These are phyloP conservation scores for Bromus sterilis DNA, from an alignment of 176 grass and related monocot genomes.

Conservation along the genomic window DNA sequence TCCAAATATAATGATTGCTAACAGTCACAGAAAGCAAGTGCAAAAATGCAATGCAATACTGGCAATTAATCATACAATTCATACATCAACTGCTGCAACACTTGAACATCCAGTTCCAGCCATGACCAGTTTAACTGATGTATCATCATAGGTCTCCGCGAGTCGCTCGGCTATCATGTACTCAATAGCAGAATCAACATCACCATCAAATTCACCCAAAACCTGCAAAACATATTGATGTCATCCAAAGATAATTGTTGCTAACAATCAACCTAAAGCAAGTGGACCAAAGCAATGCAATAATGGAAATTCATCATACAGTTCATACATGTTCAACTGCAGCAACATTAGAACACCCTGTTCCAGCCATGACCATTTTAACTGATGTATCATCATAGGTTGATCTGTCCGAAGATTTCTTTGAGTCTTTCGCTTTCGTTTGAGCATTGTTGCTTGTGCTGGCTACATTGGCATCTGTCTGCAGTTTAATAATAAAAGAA, in stretches of 20 bases:
- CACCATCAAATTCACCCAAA: conserved; percentile 67
- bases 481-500: conserved; percentile 13
- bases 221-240: conserved; percentile 30
- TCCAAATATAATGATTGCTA: background rate
- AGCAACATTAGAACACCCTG: conserved; percentile 43
- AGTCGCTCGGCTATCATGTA: conserved; percentile 53
- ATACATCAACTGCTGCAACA: conserved; percentile 47
- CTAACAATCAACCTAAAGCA: background rate
- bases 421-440: conserved; percentile 47
- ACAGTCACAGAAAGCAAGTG: background rate
- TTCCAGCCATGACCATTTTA: conserved; percentile 72
- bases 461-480: conserved; percentile 62
- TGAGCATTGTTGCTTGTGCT: conserved; percentile 31
- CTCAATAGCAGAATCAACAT: conserved; percentile 85
- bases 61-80: conserved; percentile 17
- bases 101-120: conserved; percentile 64
- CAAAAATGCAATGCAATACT: conserved; percentile 1
- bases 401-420: conserved; percentile 33
- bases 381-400: conserved; percentile 37
- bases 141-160: conserved; percentile 15
- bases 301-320: conserved; percentile 7
- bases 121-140: conserved; percentile 62
- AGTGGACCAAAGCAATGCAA: background rate
- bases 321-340: conserved; percentile 52
- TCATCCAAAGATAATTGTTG: background rate